These are phyloP conservation scores for Sporothrix globosa DNA, from an alignment of 2,329 filamentous ascomycete species.

Conservation along the genomic window DNA sequence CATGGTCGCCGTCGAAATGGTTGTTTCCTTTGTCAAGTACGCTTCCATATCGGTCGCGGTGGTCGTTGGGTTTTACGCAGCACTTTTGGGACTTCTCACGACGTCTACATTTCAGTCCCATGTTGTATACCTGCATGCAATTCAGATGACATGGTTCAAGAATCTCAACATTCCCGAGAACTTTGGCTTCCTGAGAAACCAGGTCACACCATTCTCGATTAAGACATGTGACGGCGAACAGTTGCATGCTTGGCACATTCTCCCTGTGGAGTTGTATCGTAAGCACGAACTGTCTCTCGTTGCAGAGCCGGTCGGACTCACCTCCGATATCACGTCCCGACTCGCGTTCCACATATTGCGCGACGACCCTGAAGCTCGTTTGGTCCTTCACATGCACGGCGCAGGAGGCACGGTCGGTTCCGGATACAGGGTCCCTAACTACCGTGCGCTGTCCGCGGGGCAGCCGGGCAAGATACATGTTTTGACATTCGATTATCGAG, in stretches of 20 bases:
- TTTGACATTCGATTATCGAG: slow-evolving; percentile 64
- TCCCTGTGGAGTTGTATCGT: slow-evolving; percentile 69
- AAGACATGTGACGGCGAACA: slow-evolving; percentile 66
- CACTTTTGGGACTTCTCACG: slow-evolving; percentile 24
- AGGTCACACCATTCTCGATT: slow-evolving; percentile 72
- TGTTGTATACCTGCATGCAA: slow-evolving; percentile 58
- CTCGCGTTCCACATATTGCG: slow-evolving; percentile 50
- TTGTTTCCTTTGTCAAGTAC: slow-evolving; percentile 10
- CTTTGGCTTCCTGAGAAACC: slow-evolving; percentile 71
- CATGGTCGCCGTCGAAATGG: slow-evolving; percentile 24
- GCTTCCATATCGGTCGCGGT: slow-evolving; percentile 12
- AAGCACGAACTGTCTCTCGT: slow-evolving; percentile 57
- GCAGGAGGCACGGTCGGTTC: slow-evolving; percentile 60
- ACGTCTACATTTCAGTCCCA: slow-evolving; percentile 42
- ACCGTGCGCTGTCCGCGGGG: slow-evolving; percentile 58
- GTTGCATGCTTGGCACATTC: slow-evolving; percentile 74
- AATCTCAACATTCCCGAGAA: slow-evolving; percentile 67
- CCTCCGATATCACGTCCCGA: slow-evolving; percentile 43
- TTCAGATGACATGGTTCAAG: slow-evolving; percentile 60
- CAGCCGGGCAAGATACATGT: slow-evolving; percentile 58
- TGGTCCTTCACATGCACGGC: slow-evolving; percentile 59
- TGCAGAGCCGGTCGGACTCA: slow-evolving; percentile 46
- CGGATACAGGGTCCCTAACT: slow-evolving; percentile 58
- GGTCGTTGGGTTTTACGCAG: slow-evolving; percentile 21
- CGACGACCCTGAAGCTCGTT: slow-evolving; percentile 49